These are phyloP conservation scores for Fusarium secorum DNA, from an alignment of 2,329 filamentous ascomycete species.

Conservation along the genomic window DNA sequence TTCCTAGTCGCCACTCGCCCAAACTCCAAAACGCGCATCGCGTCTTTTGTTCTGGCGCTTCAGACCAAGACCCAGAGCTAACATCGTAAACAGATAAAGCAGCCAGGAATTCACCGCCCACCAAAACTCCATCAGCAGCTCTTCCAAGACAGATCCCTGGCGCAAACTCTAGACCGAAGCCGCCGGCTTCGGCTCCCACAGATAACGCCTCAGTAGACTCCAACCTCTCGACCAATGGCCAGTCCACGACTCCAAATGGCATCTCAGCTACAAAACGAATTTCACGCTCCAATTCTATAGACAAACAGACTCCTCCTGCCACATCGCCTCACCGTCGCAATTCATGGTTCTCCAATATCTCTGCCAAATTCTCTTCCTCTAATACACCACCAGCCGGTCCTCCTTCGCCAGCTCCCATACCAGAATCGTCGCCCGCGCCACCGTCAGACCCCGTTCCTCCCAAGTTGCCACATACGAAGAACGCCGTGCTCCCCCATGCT, in stretches of 20 bases:
- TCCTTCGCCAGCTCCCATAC: constrained; percentile 43
- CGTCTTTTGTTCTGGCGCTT: not conserved
- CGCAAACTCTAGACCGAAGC: constrained; percentile 40
- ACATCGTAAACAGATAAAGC: constrained; percentile 42
- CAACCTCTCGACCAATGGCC: constrained; percentile 29
- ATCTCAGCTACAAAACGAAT: constrained; percentile 37
- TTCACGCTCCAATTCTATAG: constrained; percentile 49
- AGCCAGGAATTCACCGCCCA: constrained; percentile 42
- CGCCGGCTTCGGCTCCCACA: constrained; percentile 39
- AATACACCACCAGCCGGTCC: constrained; percentile 46
- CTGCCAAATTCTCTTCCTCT: constrained; percentile 84
- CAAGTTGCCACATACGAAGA: constrained; percentile 60
- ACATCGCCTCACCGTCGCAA: constrained; percentile 64
- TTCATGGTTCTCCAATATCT: constrained; percentile 94
- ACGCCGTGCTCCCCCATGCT: constrained; percentile 67
- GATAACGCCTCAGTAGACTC: constrained; percentile 32
- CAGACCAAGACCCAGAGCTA: constrained; percentile 4
- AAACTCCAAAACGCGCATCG: constrained; percentile 22
- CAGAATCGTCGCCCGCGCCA: constrained; percentile 35
- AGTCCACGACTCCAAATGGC: constrained; percentile 39
- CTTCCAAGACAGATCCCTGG: constrained; percentile 47
- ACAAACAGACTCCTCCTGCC: constrained; percentile 44
- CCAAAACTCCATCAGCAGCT: constrained; percentile 38
- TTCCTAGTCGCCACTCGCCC: constrained; percentile 34
- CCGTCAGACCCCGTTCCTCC: constrained; percentile 56